Evolutionary conservation across 306 rosid genomes (phyloP).

Genomic region (Cicer chorassanicum): DNA sequence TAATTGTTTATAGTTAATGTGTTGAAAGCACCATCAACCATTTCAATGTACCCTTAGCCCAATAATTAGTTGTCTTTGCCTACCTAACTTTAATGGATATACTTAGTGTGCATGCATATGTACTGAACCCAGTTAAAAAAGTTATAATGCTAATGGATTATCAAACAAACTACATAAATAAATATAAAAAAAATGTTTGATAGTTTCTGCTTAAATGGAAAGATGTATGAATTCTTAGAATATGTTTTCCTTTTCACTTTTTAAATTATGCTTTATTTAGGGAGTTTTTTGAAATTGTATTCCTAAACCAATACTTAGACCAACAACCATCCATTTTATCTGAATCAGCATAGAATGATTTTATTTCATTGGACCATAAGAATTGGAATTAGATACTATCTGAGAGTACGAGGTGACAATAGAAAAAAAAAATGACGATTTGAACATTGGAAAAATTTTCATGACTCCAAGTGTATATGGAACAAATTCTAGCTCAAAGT

Average conservation of each 20-base stretch:
- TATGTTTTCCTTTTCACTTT: no score
- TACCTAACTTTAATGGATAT: background rate
- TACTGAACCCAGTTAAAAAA: background rate
- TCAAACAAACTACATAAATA: background rate
- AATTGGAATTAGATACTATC: slow-evolving; percentile 42
- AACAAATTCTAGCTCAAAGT: slow-evolving; percentile 37
- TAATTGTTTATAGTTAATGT: slow-evolving; percentile 17
- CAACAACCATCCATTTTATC: slow-evolving; percentile 8
- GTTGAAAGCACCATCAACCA: slow-evolving; percentile 15
- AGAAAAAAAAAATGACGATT: background rate
- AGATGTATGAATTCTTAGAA: background rate
- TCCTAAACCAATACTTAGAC: background rate
- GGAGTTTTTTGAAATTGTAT: background rate
- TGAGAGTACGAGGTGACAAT: background rate
- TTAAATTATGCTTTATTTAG: no score
- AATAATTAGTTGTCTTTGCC: background rate
- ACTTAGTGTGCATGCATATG: background rate
- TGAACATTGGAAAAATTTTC: background rate
- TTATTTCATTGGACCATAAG: background rate
- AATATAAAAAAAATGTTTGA: background rate
- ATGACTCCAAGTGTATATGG: background rate
- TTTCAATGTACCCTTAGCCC: background rate
- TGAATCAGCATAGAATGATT: slow-evolving; percentile 1
- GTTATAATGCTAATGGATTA: background rate
- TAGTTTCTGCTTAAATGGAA: background rate